Conservation (phyloP, 768 basidiomycete genomes). For the Boletus sp. region DNA sequence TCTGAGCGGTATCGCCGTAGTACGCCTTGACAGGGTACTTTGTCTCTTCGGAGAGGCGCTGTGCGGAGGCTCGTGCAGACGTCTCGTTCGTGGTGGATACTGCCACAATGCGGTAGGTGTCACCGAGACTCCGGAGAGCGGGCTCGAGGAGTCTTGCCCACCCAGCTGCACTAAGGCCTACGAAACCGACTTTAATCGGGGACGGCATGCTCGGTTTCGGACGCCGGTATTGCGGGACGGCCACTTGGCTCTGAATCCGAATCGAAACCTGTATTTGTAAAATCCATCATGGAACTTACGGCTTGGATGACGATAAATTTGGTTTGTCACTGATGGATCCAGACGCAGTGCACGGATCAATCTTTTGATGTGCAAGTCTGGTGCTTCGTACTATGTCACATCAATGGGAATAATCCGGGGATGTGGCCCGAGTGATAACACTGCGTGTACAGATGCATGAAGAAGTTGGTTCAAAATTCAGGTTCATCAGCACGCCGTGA, state of each 20-base stretch:
- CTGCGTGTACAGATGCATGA: not conserved
- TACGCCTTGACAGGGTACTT: conserved; percentile 8
- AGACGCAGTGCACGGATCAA: not conserved
- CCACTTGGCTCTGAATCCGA: not conserved
- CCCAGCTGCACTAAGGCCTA: conserved; percentile 5
- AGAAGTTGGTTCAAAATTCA: too few relatives aligned
- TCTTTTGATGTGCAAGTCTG: not conserved
- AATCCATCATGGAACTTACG: not conserved
- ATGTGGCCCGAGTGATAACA: not conserved
- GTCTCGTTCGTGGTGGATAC: conserved; percentile 10
- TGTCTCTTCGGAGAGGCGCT: conserved; percentile 5
- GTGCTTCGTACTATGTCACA: not conserved
- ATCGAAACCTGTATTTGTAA: not conserved
- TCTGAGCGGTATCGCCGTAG: conserved; percentile 11
- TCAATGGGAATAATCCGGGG: not conserved
- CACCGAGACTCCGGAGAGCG: conserved; percentile 5
- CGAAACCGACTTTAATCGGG: conserved; percentile 8
- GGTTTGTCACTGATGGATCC: not conserved
- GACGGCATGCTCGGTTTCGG: not conserved
- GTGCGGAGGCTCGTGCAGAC: conserved; percentile 6
- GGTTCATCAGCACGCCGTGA: too few relatives aligned
- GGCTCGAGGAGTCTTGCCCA: conserved; percentile 11
- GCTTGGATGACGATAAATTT: not conserved
- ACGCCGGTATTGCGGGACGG: not conserved
- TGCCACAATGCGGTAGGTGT: conserved; percentile 11